These are phyloP conservation scores for Flaveria ramosissima DNA, from an alignment of 129 eudicot genomes.

Conservation along the genomic window DNA sequence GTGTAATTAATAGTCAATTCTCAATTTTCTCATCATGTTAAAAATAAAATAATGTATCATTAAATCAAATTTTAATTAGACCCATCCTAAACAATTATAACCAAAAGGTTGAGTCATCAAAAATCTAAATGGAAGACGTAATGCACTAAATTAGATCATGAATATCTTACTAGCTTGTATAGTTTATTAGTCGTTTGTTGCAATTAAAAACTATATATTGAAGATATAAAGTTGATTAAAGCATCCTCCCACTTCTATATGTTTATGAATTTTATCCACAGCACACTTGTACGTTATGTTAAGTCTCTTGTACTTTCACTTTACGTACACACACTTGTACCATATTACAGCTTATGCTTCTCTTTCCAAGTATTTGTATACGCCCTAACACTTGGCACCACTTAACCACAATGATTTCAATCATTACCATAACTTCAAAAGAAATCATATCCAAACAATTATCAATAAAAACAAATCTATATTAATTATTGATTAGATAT, in stretches of 20 bases:
- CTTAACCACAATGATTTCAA: constrained; percentile 18
- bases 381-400: constrained; percentile 39
- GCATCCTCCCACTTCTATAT: constrained; percentile 22
- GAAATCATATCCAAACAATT: constrained; percentile 13
- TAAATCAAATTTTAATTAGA: too few species aligned
- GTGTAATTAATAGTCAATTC: background rate
- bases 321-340: constrained; percentile 33
- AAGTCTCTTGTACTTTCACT: constrained; percentile 12
- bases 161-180: background rate
- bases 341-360: constrained; percentile 17
- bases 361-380: constrained; percentile 16
- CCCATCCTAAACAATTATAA: background rate
- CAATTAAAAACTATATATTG: constrained; percentile 3
- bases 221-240: constrained; percentile 28
- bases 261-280: constrained; percentile 3
- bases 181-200: constrained; percentile 10
- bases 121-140: constrained; percentile 20
- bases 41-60: too few species aligned
- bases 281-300: background rate
- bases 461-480: background rate
- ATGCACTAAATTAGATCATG: constrained; percentile 26
- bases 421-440: constrained; percentile 14
- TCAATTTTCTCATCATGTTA: too few species aligned
- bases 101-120: background rate
- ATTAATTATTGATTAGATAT: constrained; percentile 12